Evolutionary conservation across 2,329 filamentous ascomycete genomes (phyloP), one percentile per base, ranked within the genome.

Genomic region (Nemania sp.): DNA sequence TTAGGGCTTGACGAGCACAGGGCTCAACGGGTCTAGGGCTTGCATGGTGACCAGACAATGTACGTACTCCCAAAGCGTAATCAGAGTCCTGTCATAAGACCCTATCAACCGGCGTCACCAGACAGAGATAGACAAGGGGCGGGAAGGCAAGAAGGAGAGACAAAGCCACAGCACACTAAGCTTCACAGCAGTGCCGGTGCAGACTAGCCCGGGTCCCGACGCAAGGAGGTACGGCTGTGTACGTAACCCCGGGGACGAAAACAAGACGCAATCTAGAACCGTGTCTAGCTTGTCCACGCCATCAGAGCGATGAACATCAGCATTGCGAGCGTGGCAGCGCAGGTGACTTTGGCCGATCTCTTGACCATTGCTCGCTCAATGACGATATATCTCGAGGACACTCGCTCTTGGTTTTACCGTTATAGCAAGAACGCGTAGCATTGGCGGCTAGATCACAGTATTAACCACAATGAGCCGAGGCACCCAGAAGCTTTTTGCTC

Each of bases 121-220:
- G 30, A 31, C 23, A 41, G 17, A 37, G 22, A 15, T 41, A 24
- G 37, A 41, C 37, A 39, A 23, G 37, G 19, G 34, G 24, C 30
- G 31, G 15, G 44, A 12, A 37, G 17, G 15, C 8, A 17, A 20
- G n/a, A 8, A 30, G n/a, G 26, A 49, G 45, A 33, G 36, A 33
- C 36, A 41, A 30, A 15, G n/a, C 14, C 17, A 31, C 9, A 14
- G n/a, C 28, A 49, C 24, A 44, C 49, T 26, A 40, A 44, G 39
- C 23, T 40, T 40, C 19, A 7, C 9, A n/a, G 30, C 26, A 23
- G 17, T 15, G 33, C 49, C 39, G 54, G 54, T 45, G 24, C 34
- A 49, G 43, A 48, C 30, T 47, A 17, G 41, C 23, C 56, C 56
- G 56, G 20, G 20, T 36, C 44, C 56, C 52, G 43, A 22, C 37